phyloP scores from a whole-genome alignment of 139 green algal genomes.

The Mesotaenium endlicherianum region DNA sequence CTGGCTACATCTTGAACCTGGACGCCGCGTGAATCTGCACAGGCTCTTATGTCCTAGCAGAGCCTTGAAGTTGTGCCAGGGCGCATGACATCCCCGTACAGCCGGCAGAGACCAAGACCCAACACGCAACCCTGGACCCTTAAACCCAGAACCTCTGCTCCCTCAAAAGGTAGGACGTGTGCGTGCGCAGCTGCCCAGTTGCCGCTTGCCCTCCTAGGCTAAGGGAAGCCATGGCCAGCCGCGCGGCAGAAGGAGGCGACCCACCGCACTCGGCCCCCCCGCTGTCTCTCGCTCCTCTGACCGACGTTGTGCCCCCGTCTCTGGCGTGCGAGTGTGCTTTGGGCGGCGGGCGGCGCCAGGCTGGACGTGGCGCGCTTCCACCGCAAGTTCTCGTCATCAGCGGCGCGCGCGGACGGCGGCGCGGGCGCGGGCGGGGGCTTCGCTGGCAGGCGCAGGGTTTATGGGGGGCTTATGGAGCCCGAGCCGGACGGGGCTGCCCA shows the following conservation, averaged over 20 bases:
- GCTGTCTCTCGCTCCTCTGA: background rate
- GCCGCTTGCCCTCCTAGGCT: background rate
- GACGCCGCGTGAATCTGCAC: too few species aligned
- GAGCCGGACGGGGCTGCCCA: background rate
- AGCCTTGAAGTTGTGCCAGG: too few species aligned
- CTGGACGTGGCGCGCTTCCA: constrained; percentile 18
- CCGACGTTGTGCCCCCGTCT: background rate
- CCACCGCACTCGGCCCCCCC: background rate
- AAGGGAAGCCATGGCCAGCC: background rate
- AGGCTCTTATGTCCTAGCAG: too few species aligned
- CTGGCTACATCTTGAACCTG: too few species aligned
- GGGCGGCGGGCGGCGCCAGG: background rate
- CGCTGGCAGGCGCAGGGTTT: background rate
- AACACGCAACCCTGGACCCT: too few species aligned
- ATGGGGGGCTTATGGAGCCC: background rate
- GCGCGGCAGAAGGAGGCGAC: background rate
- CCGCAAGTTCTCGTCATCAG: background rate
- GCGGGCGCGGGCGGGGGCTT: background rate
- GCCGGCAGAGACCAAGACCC: too few species aligned
- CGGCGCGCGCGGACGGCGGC: background rate
- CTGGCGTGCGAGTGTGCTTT: background rate
- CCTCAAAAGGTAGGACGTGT: too few species aligned
- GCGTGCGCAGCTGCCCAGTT: background rate
- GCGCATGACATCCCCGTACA: too few species aligned
- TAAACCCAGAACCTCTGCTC: too few species aligned